Evolutionary conservation across 257 asterid genomes (phyloP).

Genomic region (Cinchona pubescens): DNA sequence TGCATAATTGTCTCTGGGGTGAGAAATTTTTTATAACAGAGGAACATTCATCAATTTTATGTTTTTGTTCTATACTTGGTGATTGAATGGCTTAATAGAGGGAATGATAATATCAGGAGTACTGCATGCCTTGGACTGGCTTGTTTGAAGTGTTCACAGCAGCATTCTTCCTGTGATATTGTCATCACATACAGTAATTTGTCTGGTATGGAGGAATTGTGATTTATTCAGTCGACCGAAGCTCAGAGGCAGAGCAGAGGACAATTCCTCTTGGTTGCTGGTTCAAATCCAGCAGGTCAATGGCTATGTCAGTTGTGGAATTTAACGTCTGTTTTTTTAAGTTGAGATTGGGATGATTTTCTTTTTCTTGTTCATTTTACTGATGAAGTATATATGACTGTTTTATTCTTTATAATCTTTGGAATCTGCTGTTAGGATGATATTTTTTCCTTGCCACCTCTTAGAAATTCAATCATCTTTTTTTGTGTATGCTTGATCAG

Average conservation of each 20-base stretch:
- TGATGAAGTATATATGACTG: not conserved
- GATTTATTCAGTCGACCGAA: conserved; percentile 22
- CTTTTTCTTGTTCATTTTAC: not conserved
- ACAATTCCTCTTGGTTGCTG: conserved; percentile 29
- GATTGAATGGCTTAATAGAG: too few relatives aligned
- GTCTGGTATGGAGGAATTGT: not conserved
- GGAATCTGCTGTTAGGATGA: too few relatives aligned
- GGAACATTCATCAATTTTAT: too few relatives aligned
- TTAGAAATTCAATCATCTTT: too few relatives aligned
- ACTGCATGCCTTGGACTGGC: too few relatives aligned
- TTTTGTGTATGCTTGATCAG: not conserved
- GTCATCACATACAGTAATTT: not conserved
- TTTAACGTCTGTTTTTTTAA: not conserved
- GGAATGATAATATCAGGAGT: too few relatives aligned
- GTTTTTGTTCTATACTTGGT: too few relatives aligned
- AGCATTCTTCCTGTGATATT: not conserved
- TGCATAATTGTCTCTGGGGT: not conserved
- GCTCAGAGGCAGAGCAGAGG: conserved; percentile 36
- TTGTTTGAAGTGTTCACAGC: not conserved
- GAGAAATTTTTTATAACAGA: too few relatives aligned
- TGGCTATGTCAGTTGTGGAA: conserved; percentile 5
- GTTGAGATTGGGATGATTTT: conserved; percentile 1
- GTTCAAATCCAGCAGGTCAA: conserved; percentile 30
- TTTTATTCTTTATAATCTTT: not conserved
- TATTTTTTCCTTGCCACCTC: not conserved